phyloP scores from a whole-genome alignment of 805 yeast species.

The Candida silvicultrix region DNA sequence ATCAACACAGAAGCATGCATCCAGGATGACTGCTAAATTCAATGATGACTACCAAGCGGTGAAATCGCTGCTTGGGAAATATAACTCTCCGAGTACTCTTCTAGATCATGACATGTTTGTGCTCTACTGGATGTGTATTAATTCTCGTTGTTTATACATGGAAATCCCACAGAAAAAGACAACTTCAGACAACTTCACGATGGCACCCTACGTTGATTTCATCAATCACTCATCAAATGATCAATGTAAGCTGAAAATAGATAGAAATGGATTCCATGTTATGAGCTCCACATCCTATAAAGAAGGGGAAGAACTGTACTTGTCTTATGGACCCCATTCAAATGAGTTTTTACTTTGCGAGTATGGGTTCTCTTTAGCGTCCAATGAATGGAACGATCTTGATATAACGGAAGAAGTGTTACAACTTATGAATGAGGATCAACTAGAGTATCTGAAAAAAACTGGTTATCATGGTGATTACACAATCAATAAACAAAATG shows the following conservation, averaged over 20 bases:
- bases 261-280: slow-evolving; percentile 47
- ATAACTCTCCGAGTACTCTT: not conserved
- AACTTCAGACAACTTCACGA: slow-evolving; percentile 64
- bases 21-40: slow-evolving; percentile 37
- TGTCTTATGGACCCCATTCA: slow-evolving; percentile 85
- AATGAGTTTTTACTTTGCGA: slow-evolving; percentile 79
- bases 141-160: slow-evolving; percentile 87
- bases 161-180: slow-evolving; percentile 48
- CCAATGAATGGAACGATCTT: slow-evolving; percentile 63
- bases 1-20: slow-evolving; percentile 32
- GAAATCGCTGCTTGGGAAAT: slow-evolving; percentile 9
- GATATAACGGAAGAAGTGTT: slow-evolving; percentile 49
- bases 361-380: slow-evolving; percentile 67
- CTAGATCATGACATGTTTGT: slow-evolving; percentile 27
- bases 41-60: slow-evolving; percentile 38
- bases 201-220: slow-evolving; percentile 90
- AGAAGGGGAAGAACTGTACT: slow-evolving; percentile 49
- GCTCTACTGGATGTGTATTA: slow-evolving; percentile 83
- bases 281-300: slow-evolving; percentile 28
- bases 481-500: slow-evolving; percentile 44
- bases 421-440: slow-evolving; percentile 29
- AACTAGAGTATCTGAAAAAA: slow-evolving; percentile 39
- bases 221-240: slow-evolving; percentile 59
- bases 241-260: slow-evolving; percentile 45
- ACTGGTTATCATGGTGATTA: slow-evolving; percentile 68